Evolutionary conservation across 305 asterid species (phyloP), one percentile per base, ranked within the genome.

Genomic region (Ajuga reptans): DNA sequence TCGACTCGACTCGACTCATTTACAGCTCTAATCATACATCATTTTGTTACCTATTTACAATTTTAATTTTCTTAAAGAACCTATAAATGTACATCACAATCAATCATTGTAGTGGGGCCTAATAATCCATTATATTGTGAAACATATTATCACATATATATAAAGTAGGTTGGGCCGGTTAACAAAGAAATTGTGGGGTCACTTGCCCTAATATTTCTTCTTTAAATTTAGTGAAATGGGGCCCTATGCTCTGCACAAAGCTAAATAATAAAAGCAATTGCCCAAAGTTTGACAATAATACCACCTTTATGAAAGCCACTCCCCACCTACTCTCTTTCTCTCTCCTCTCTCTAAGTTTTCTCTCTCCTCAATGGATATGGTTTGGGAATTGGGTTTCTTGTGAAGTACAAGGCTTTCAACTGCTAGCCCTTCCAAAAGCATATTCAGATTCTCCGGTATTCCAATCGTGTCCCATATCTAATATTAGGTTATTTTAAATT

Each of bases 271-370:
- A 80, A 85, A 75, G 75, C 81, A 69, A 77, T 72, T 81, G 66
- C 82, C 78, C 77, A 76, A 80, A 60, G 74, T 77, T 85, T 77
- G 82, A 80, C 79, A 81, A 81, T 75, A 76, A 81, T 85, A 75
- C 74, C 47, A 65, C 81, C 78, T 72, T 73, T 76, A 47, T 43
- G 84, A 85, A 79, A 82, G 83, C 86, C 73, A 80, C 87, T 63
- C 59, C 55, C 60, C 82, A 82, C 83, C 84, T 3, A 77, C 83
- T 75, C 71, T 69, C 69, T 16, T 69, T 65, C 62, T n/a, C 83
- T 65, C 55, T 34, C 71, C 74, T 2, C 39, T 2, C 39, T 0
- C 77, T 78, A 1, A 9, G 0, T 1, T 43, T 4, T 14, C 17
- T 55, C 17, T 29, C 27, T 1, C 39, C 53, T 10, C 64, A 18